Conservation (phyloP, 2,329 filamentous ascomycete genomes). For the Penicillium sp. region DNA sequence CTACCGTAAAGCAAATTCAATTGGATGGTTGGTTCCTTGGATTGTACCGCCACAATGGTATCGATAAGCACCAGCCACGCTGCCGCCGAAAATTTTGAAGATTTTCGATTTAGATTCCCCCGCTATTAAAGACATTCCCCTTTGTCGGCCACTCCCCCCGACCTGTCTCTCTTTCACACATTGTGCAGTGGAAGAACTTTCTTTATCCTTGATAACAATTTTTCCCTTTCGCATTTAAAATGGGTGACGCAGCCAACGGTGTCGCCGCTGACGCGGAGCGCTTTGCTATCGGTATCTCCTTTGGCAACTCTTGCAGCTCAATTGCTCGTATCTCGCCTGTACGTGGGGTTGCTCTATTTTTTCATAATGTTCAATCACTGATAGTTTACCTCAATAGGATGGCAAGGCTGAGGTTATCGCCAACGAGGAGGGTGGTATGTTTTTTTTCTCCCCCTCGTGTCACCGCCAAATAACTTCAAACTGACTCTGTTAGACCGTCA, state of each 20-base stretch:
- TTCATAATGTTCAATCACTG: not conserved
- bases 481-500: slow-evolving; percentile 73
- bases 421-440: slow-evolving; percentile 93
- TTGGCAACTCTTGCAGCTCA: slow-evolving; percentile 98
- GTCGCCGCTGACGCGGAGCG: slow-evolving; percentile 54
- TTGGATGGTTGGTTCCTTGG: not conserved
- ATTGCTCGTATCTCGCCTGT: slow-evolving; percentile 82
- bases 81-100: slow-evolving; percentile 39
- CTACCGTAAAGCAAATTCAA: too few species aligned
- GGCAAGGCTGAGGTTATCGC: slow-evolving; percentile 98
- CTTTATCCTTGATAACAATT: slow-evolving; percentile 15
- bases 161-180: slow-evolving; percentile 20
- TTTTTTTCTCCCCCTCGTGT: slow-evolving; percentile 9
- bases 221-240: slow-evolving; percentile 31
- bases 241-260: slow-evolving; percentile 60
- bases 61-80: slow-evolving; percentile 43
- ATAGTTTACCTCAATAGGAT: slow-evolving; percentile 56
- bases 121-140: slow-evolving; percentile 26
- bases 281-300: slow-evolving; percentile 89
- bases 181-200: slow-evolving; percentile 18
- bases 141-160: slow-evolving; percentile 21
- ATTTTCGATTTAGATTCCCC: slow-evolving; percentile 34
- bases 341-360: slow-evolving; percentile 30
- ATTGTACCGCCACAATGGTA: slow-evolving; percentile 37
- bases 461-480: slow-evolving; percentile 12